A percentile compares a stretch with the other conserved stretches of the same genome.
These are phyloP conservation scores for Insectozyma bohioensis DNA, from an alignment of 1,139 yeast species.

Conservation along the genomic window DNA sequence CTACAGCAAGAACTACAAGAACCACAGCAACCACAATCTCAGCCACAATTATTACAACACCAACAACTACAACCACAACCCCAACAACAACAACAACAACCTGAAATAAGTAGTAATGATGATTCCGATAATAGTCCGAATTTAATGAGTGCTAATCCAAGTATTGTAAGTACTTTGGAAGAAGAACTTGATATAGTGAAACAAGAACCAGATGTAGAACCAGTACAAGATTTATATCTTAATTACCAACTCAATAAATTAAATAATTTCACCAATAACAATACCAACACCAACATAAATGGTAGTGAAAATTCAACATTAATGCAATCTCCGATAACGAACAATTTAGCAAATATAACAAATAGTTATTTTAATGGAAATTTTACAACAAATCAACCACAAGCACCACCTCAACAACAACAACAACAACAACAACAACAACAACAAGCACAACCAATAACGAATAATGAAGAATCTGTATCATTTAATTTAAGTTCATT, in stretches of 20 bases:
- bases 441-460: slow-evolving; percentile 3
- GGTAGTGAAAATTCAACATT: slow-evolving; percentile 10
- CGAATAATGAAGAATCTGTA: slow-evolving; percentile 28
- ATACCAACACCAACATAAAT: not conserved
- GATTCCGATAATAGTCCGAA: not conserved
- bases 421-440: slow-evolving; percentile 5
- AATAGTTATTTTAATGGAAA: slow-evolving; percentile 33
- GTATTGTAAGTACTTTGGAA: slow-evolving; percentile 6
- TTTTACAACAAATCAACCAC: slow-evolving; percentile 17
- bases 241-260: too few species aligned
- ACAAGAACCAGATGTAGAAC: not conserved
- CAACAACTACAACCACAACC: too few species aligned
- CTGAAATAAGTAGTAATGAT: slow-evolving; percentile 2
- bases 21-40: not conserved
- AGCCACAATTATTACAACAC: not conserved
- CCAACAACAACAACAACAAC: not conserved
- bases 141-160: slow-evolving; percentile 5
- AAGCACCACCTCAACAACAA: slow-evolving; percentile 7
- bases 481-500: slow-evolving; percentile 39
- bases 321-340: slow-evolving; percentile 34
- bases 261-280: not conserved
- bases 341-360: slow-evolving; percentile 31
- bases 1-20: not conserved
- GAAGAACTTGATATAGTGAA: slow-evolving; percentile 2
- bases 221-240: slow-evolving; percentile 1